Percentiles rank a stretch among this genome's conserved stretches.
These are phyloP conservation scores for Voacanga thouarsii DNA, from an alignment of 257 asterid species.

Conservation along the genomic window DNA sequence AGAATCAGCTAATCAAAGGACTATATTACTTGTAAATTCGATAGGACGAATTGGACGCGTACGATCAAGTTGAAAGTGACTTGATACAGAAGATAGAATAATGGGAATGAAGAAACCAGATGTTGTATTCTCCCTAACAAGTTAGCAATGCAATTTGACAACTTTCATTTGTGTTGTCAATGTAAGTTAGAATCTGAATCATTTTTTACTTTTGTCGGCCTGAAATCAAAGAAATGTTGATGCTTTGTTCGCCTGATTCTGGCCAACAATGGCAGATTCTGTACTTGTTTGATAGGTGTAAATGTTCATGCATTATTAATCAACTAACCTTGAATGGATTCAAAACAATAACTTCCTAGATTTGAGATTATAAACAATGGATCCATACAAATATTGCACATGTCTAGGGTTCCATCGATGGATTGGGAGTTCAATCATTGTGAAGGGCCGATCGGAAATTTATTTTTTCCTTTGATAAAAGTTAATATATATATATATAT, in stretches of 20 bases:
- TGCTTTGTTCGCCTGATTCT: constrained; percentile 15
- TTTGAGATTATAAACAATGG: no score
- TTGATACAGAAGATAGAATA: not conserved
- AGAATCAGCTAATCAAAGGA: not conserved
- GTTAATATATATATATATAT: no score
- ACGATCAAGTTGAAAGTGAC: constrained; percentile 2
- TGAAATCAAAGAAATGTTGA: constrained; percentile 2
- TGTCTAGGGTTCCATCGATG: no score
- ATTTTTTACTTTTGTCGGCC: constrained; percentile 21
- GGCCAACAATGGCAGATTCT: constrained; percentile 7
- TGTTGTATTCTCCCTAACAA: constrained; percentile 14
- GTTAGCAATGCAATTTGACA: constrained; percentile 15
- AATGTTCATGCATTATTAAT: not conserved
- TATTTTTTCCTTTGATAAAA: no score
- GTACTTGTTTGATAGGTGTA: constrained; percentile 1
- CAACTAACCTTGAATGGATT: not conserved
- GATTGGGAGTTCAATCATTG: no score
- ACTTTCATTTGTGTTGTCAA: constrained; percentile 15
- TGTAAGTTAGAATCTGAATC: constrained; percentile 33
- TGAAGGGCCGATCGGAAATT: no score
- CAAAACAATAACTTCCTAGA: no score
- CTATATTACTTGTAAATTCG: not conserved
- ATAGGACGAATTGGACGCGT: not conserved
- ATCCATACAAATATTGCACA: no score
- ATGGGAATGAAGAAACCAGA: not conserved